Evolutionary conservation across 2,329 filamentous ascomycete genomes (phyloP), one percentile per base, ranked within the genome.

Genomic region (Aspergillus sp.): DNA sequence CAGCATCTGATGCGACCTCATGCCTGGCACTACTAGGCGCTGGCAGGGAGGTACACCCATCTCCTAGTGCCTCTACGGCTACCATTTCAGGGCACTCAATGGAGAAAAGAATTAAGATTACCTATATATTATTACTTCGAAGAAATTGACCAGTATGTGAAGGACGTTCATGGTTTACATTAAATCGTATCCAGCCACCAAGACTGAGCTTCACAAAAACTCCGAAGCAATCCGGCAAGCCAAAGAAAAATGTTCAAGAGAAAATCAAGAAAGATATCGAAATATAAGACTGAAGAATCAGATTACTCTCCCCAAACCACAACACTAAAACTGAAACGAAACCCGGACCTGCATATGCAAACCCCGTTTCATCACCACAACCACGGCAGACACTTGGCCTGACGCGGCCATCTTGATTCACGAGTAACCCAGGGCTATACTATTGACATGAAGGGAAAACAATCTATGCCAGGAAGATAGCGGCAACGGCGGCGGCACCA

Each of bases 401-500:
- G 49, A 39, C 47, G 47, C 45, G 55, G 44, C 26, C 42, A 18
- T 34, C 34, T 22, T 38, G 54, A 58, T 41, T 55, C 57, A 53
- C 32, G 45, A 59, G 56, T 51, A 48, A 58, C 45, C 56, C 54
- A 76, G 55, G 71, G 68, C 42, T 65, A 68, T 57, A 67, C 61
- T 67, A 67, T 66, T 61, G 59, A 68, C 66, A 66, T 61, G 60
- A 66, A 67, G 42, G 42, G 56, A 51, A 56, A 47, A 57, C 65
- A 64, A 69, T 69, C 62, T 71, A 71, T 61, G 69, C 69, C 58
- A 71, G 50, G 68, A 71, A 65, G 66, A 70, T 60, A 60, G 68
- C 69, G 42, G 67, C 67, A 32, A 62, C 63, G 53, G 68, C 69
- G 52, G 69, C 69, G 38, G 62, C 67, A 64, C 69, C 69, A 57